Conservation (phyloP, 108 stramenopile species). For the Hondaea fermentalgiana region DNA sequence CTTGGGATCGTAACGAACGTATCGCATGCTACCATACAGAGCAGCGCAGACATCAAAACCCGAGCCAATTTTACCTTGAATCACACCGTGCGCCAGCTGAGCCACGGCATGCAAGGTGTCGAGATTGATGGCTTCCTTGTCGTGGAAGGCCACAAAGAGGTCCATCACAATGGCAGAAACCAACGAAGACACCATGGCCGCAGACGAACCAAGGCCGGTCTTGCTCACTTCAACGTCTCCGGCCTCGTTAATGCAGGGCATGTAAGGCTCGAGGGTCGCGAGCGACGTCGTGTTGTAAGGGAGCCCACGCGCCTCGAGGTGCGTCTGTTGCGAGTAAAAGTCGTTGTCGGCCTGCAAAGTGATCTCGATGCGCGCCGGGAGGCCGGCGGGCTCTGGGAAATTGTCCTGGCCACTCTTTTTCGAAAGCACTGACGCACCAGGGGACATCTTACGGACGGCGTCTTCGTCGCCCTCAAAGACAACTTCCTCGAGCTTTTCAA, state of each 20-base stretch:
- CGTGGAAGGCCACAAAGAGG: conserved; percentile 28
- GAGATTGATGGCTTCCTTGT: conserved; percentile 34
- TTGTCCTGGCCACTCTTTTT: conserved; percentile 24
- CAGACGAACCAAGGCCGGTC: conserved; percentile 84
- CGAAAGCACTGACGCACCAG: background rate
- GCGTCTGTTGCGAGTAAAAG: conserved; percentile 77
- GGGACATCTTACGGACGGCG: background rate
- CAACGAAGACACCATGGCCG: conserved; percentile 76
- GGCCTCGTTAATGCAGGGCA: conserved; percentile 56
- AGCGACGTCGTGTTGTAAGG: conserved; percentile 58
- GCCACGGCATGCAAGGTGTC: conserved; percentile 66
- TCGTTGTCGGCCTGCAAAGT: conserved; percentile 86
- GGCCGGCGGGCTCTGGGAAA: background rate
- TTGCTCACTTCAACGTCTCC: conserved; percentile 45
- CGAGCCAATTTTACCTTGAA: conserved; percentile 92
- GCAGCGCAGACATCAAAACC: conserved; percentile 90
- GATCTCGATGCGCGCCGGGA: conserved; percentile 40
- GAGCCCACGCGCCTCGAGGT: conserved; percentile 45
- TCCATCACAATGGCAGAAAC: conserved; percentile 59
- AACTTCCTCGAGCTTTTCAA: conserved; percentile 32
- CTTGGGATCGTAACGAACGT: conserved; percentile 64
- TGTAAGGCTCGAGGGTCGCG: conserved; percentile 58
- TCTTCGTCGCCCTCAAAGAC: background rate
- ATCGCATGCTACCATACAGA: conserved; percentile 74
- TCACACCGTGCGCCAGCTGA: conserved; percentile 80